Evolutionary conservation across 352 stramenopile species (phyloP).

Genomic region (Phytophthora ramorum): DNA sequence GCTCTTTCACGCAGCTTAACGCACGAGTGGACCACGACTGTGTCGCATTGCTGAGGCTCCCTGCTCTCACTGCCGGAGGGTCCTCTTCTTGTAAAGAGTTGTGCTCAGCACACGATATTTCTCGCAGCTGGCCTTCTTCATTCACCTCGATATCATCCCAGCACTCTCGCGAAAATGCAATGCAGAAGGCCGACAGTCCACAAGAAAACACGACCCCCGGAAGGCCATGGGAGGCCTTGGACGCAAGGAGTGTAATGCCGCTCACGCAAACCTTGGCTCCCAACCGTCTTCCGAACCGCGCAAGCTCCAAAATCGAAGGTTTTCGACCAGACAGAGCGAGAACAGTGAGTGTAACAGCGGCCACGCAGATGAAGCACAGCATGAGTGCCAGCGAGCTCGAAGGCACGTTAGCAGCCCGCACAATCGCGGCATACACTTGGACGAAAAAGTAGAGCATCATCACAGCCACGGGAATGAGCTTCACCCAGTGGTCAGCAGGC

Average conservation of each 20-base stretch:
- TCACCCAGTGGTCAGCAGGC: constrained; percentile 80
- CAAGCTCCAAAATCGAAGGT: constrained; percentile 46
- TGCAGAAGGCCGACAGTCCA: constrained; percentile 70
- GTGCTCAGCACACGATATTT: constrained; percentile 18
- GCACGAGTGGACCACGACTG: constrained; percentile 30
- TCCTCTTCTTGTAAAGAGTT: neutral
- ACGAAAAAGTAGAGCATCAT: constrained; percentile 70
- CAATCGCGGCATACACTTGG: constrained; percentile 62
- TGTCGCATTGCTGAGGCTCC: neutral
- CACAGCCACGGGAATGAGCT: constrained; percentile 66
- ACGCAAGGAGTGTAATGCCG: constrained; percentile 53
- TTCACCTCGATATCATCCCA: constrained; percentile 74
- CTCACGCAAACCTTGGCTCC: constrained; percentile 52
- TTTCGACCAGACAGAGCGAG: constrained; percentile 56
- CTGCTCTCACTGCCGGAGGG: neutral
- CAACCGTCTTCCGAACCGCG: constrained; percentile 33
- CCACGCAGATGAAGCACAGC: constrained; percentile 51
- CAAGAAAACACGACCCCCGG: constrained; percentile 61
- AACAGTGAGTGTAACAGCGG: constrained; percentile 52
- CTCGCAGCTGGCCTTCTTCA: constrained; percentile 29
- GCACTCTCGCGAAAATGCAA: constrained; percentile 70
- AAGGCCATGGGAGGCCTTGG: constrained; percentile 49
- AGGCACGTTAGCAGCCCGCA: constrained; percentile 50
- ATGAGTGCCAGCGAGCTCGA: constrained; percentile 48
- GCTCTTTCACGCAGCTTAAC: constrained; percentile 34